phyloP scores from a whole-genome alignment of 2,329 filamentous ascomycete species.

The Claviceps humidiphila region DNA sequence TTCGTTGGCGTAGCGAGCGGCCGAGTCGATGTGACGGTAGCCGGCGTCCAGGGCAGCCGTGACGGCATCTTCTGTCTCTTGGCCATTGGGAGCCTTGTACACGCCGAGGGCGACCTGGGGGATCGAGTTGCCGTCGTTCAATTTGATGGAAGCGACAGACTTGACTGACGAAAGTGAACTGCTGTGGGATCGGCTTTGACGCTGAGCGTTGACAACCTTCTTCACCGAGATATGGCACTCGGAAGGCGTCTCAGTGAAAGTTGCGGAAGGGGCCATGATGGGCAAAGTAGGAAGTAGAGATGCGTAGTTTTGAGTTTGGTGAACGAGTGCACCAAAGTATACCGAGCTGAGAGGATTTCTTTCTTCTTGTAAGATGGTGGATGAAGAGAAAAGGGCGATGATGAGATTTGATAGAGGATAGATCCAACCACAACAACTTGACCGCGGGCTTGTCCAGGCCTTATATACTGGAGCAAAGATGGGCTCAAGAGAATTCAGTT shows the following conservation, averaged over 20 bases:
- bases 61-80: conserved; percentile 48
- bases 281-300: neutral
- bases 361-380: neutral
- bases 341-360: neutral
- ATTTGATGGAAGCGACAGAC: conserved; percentile 35
- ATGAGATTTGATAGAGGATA: neutral
- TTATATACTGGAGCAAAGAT: neutral
- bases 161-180: conserved; percentile 13
- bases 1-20: conserved; percentile 51
- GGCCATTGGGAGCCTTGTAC: conserved; percentile 32
- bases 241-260: conserved; percentile 21
- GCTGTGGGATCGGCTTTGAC: conserved; percentile 11
- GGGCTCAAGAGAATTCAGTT: neutral
- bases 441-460: neutral
- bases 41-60: conserved; percentile 44
- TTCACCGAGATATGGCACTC: conserved; percentile 18
- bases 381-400: conserved; percentile 2
- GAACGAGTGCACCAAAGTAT: neutral
- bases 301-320: neutral
- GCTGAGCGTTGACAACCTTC: conserved; percentile 12
- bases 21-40: conserved; percentile 41
- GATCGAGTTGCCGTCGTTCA: conserved; percentile 60
- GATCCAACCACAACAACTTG: neutral
- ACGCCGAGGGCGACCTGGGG: conserved; percentile 39
- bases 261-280: conserved; percentile 23